phyloP scores from a whole-genome alignment of 2,329 filamentous ascomycete genomes.

The Penicillium sp. region DNA sequence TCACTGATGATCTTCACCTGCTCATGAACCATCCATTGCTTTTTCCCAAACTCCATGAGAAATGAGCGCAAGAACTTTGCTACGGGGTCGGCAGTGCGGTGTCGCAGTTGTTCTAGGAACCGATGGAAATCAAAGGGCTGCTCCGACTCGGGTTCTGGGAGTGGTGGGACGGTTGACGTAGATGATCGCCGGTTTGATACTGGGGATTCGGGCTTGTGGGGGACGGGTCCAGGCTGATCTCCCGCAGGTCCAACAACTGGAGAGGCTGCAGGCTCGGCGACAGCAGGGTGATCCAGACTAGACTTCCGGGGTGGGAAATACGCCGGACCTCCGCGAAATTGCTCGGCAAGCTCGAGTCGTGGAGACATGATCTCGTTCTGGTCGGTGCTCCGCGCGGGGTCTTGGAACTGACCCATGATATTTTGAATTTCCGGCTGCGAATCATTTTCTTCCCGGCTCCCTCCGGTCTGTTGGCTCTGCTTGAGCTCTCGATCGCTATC shows the following conservation, averaged over 20 bases:
- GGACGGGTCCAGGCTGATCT: slow-evolving; percentile 28
- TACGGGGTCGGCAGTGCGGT: slow-evolving; percentile 96
- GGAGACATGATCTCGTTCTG: slow-evolving; percentile 91
- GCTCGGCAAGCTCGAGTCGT: slow-evolving; percentile 77
- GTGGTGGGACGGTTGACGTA: slow-evolving; percentile 56
- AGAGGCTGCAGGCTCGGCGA: slow-evolving; percentile 35
- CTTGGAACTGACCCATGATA: slow-evolving; percentile 95
- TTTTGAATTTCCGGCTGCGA: slow-evolving; percentile 88
- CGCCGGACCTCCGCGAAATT: slow-evolving; percentile 66
- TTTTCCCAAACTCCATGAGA: slow-evolving; percentile 89
- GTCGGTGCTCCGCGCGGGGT: slow-evolving; percentile 69
- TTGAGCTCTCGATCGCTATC: slow-evolving; percentile 43
- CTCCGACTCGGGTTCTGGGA: slow-evolving; percentile 77
- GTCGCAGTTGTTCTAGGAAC: slow-evolving; percentile 91
- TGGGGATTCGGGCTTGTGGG: slow-evolving; percentile 23
- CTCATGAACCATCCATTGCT: slow-evolving; percentile 99
- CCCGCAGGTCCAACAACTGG: slow-evolving; percentile 20
- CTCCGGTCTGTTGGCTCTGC: slow-evolving; percentile 57
- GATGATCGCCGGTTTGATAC: slow-evolving; percentile 35
- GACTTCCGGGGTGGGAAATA: slow-evolving; percentile 82
- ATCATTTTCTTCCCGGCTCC: slow-evolving; percentile 63
- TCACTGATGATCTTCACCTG: slow-evolving; percentile 99
- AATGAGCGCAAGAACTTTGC: slow-evolving; percentile 96
- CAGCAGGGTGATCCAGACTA: slow-evolving; percentile 73
- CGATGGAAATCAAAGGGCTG: slow-evolving; percentile 96